Conservation (phyloP, 208 protist genomes). For the Angomonas ambiguus region DNA sequence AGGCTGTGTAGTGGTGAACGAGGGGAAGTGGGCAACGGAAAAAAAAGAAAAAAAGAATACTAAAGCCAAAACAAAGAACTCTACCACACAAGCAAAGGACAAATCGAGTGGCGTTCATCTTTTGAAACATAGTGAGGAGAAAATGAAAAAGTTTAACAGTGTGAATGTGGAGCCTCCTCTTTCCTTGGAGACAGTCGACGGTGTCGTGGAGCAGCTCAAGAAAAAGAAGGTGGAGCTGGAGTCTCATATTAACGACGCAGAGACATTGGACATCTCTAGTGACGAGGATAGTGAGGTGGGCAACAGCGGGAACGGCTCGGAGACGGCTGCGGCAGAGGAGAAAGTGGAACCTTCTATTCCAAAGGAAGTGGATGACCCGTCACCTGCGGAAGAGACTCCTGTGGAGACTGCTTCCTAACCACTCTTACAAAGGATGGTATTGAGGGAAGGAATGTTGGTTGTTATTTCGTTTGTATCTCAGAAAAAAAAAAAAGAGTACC, state of each 20-base stretch:
- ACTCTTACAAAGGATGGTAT: too few relatives aligned
- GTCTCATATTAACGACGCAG: slow-evolving; percentile 34
- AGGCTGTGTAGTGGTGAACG: slow-evolving; percentile 65
- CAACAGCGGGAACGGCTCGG: too few relatives aligned
- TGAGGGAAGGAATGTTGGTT: too few relatives aligned
- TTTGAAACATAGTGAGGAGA: slow-evolving; percentile 68
- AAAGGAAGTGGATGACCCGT: too few relatives aligned
- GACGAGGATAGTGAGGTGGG: too few relatives aligned
- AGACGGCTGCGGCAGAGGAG: too few relatives aligned
- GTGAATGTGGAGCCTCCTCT: slow-evolving; percentile 51
- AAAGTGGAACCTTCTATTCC: too few relatives aligned
- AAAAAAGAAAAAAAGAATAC: slow-evolving; percentile 27
- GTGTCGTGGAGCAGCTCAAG: slow-evolving; percentile 33
- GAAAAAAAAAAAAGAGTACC: too few relatives aligned
- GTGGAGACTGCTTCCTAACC: too few relatives aligned
- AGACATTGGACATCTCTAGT: slow-evolving; percentile 51
- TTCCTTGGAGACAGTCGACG: slow-evolving; percentile 39
- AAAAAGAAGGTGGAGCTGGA: slow-evolving; percentile 49
- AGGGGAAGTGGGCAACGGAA: slow-evolving; percentile 45
- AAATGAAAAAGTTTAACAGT: slow-evolving; percentile 51
- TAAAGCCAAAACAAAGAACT: slow-evolving; percentile 18
- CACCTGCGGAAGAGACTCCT: too few relatives aligned
- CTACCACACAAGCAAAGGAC: slow-evolving; percentile 3
- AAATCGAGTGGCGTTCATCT: slow-evolving; percentile 18
- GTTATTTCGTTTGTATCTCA: too few relatives aligned